Base-by-base conservation (phyloP, 768 basidiomycete genomes). In the Antrodiella citrinella region DNA sequence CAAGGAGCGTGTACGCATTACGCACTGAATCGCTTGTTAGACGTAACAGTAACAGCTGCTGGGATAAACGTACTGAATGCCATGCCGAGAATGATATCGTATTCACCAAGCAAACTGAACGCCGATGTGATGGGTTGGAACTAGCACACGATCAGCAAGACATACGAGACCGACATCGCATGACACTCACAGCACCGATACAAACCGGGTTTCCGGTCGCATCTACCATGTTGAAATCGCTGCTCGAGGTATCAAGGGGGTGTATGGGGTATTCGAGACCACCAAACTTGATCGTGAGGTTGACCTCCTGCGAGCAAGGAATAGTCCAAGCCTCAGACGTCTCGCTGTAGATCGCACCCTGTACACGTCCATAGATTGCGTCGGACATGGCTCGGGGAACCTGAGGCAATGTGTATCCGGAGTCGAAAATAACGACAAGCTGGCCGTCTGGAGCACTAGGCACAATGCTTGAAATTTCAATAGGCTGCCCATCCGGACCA, bases 101-200 rank as follows among this genome's bases (percentile, higher is more conserved):
- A 91, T 61, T 84, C 74, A 54, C 86, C 84, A 22, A 86, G 74
- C 39, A 87, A 55, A 69, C 84, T 82, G 67, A 89, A 87, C 3
- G 86, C 85, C 3, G 81, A 78, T 12, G 86, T 86, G 48, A 89
- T 86, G 2, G 87, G 88, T 72, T 91, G 88, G 73, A 87, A 91
- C 78, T 87, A 24, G 22, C 43, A 52, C 24, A 20, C 25, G 38
- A 10, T 20, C 3, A 15, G 43, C 18, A 24, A 20, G 23, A 21
- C 42, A 22, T 24, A 74, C 41, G 41, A 9, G n/a, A n/a, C n/a
- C n/a, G n/a, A n/a, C n/a, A n/a, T n/a, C n/a, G n/a, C n/a, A n/a
- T n/a, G 9, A n/a, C 7, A 43, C 82, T 62, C 61, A 87, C 84
- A 46, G 83, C 70, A 13, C 87, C 86, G 49, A 82, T 71, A 62